Evolutionary conservation across 2,329 filamentous ascomycete species (phyloP).

Genomic region (Aspergillus sp.): DNA sequence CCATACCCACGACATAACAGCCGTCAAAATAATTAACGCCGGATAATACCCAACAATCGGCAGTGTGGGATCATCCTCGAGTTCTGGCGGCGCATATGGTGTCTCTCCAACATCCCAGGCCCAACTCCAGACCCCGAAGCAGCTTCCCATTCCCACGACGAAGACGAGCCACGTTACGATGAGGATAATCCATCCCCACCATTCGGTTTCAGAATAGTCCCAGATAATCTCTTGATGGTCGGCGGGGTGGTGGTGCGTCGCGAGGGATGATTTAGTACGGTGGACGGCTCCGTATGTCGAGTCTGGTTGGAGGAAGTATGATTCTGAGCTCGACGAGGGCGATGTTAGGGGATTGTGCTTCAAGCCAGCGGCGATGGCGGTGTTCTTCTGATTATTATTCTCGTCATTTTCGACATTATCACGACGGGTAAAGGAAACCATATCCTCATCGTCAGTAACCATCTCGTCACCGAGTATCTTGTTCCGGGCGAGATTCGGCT

Average conservation of each 20-base stretch:
- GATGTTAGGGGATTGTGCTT: constrained; percentile 20
- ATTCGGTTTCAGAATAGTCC: constrained; percentile 92
- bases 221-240: constrained; percentile 48
- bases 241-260: constrained; percentile 22
- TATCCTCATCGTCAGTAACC: constrained; percentile 79
- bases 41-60: constrained; percentile 98
- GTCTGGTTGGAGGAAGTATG: constrained; percentile 48
- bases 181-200: constrained; percentile 96
- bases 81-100: constrained; percentile 87
- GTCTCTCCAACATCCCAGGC: constrained; percentile 98
- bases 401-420: constrained; percentile 26
- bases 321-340: constrained; percentile 55
- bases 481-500: constrained; percentile 44
- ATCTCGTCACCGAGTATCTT: constrained; percentile 57
- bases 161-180: constrained; percentile 92
- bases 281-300: constrained; percentile 25
- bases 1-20: constrained; percentile 98
- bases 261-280: constrained; percentile 34
- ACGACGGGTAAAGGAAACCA: constrained; percentile 56
- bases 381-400: constrained; percentile 2
- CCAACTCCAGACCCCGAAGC: constrained; percentile 94
- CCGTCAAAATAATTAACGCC: constrained; percentile 82
- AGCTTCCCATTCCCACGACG: constrained; percentile 92
- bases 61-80: constrained; percentile 89
- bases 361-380: constrained; percentile 13